Base-by-base conservation (phyloP, 139 green algal species). In the Asterochloris erici region DNA sequence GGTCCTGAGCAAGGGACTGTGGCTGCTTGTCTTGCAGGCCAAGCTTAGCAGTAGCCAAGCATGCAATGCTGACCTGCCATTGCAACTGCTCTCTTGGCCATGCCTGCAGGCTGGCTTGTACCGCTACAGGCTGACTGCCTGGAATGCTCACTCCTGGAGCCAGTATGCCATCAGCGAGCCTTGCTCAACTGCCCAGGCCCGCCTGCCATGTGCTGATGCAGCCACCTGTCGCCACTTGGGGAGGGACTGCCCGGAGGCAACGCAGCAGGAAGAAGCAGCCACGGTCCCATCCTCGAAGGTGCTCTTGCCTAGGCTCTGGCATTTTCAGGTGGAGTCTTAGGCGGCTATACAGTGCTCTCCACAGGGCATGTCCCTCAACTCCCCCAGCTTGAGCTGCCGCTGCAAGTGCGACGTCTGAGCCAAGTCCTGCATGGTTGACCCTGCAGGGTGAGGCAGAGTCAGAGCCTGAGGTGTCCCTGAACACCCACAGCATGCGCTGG, bases 71-170 rank as follows among this genome's bases (percentile, higher is more conserved):
- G n/a, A 66, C 19, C 23, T 0, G 26, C 6, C 9, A 29, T 77
- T 24, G 71, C 71, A 19, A 77, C 14, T 19, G 66, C 66, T 71
- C 21, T 21, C 17, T 9, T 26, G 66, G 19, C 21, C 71, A 19
- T 19, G n/a, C 14, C 19, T 77, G 79, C 68, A 83, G 79, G 68
- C 17, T 24, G 85, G 83, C n/a, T 62, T 11, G 13, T 84, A 85
- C 64, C 75, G 79, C 69, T 91, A 90, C 82, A 81, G 89, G 1
- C 68, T 92, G 21, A 71, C 73, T 27, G 87, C 89, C 0, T 92
- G 89, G 89, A 92, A 87, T 68, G 28, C 87, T 54, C 90, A 91
- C 81, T 87, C 85, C 15, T 79, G 85, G 62, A 88, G 79, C 62
- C 61, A 78, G 19, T 82, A 86, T 75, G 84, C 68, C 38, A 54